phyloP scores from a whole-genome alignment of 345 rosid species.

The sweet orange (Citrus sinensis) region DVS_A1.0 CM039166.1:20301501-20302000 shows the following conservation, averaged over 20 bases:
- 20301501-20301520: no score
- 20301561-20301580: not conserved
- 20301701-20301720: not conserved
- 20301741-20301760: not conserved
- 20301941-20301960: not conserved
- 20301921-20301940: not conserved
- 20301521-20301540: no score
- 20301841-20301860: slow-evolving; percentile 95
- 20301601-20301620: no score
- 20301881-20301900: slow-evolving; percentile 40
- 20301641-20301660: no score
- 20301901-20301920: not conserved
- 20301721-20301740: not conserved
- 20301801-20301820: slow-evolving; percentile 74
- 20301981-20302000: not conserved
- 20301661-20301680: not conserved
- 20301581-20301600: not conserved
- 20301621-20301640: not conserved
- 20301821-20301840: slow-evolving; percentile 86
- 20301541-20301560: not conserved
- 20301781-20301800: not conserved
- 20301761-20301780: not conserved
- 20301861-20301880: slow-evolving; percentile 95
- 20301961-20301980: not conserved
- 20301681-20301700: not conserved